Base-by-base conservation (phyloP, 441 rosid genomes). In the Euphorbia celastroides region DNA sequence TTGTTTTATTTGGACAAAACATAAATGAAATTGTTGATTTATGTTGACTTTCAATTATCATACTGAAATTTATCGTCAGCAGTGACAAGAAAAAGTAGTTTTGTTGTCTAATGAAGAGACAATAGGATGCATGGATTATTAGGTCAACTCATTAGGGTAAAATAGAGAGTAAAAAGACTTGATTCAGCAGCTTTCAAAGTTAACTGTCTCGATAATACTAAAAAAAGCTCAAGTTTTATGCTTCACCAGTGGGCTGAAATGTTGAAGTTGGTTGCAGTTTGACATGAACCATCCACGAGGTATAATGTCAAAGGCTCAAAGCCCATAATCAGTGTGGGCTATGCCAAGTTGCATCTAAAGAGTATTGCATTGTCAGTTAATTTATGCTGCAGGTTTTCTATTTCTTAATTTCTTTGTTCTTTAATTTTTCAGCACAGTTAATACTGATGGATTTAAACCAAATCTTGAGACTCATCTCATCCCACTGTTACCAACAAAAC, bases 401-500 rank as follows among this genome's bases (percentile, higher is more conserved):
- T 42, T 70, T 44, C 1, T 41, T 6, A 34, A 48, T 57, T 55
- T 61, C 6, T 54, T 62, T 64, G 61, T 66, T 71, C 67, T 70
- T 81, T 77, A 69, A 55, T 76, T 72, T 69, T 84, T 74, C 82
- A 90, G 98, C 74, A 88, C 92, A 71, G 92, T 90, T 69, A 93
- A 90, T 72, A 81, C 81, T 60, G 96, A 90, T 72, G 98, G 98
- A 22, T 90, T 93, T 74, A 90, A 90, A 75, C 98, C 98, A 34
- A n/a, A 90, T 74, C 81, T 90, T 67, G 98, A 90, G 78, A 90
- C 89, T 22, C 96, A 93, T 22, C 93, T 93, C 59, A 76, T 87
- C 76, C 96, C 96, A 5, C 70, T 93, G 56, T 92, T 90, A 56
- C 88, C 91, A 46, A 81, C 72, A 26, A 87, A 88, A 77, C 73